A percentile compares a stretch with the other conserved stretches of the same genome.
Conservation (phyloP, 495 filamentous ascomycete species). For the Glarea lozoyensis region DNA sequence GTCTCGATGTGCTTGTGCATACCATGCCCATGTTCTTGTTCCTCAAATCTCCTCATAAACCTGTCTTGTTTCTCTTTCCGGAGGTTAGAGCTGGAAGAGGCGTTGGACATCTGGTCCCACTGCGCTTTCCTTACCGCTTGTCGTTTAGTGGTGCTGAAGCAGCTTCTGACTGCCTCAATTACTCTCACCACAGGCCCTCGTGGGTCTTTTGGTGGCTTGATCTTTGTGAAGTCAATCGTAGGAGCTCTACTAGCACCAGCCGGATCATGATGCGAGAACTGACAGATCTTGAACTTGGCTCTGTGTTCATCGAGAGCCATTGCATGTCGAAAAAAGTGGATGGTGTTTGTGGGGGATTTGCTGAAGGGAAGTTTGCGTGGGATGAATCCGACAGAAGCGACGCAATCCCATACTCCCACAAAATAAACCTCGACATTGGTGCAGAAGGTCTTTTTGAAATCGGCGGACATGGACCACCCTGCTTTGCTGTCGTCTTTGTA, state of each 20-base stretch:
- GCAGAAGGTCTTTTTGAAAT: slow-evolving; percentile 34
- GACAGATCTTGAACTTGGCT: slow-evolving; percentile 30
- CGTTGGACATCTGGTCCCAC: not conserved
- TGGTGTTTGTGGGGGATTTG: slow-evolving; percentile 26
- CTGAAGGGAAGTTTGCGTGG: slow-evolving; percentile 29
- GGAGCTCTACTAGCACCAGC: not conserved
- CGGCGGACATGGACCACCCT: slow-evolving; percentile 26
- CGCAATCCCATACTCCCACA: slow-evolving; percentile 31
- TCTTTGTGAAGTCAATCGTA: not conserved
- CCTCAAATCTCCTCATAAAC: slow-evolving; percentile 12
- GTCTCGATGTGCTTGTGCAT: slow-evolving; percentile 14
- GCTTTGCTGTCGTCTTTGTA: slow-evolving; percentile 28
- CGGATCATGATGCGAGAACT: slow-evolving; percentile 22
- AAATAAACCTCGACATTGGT: slow-evolving; percentile 30
- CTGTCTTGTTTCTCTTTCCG: slow-evolving; percentile 6
- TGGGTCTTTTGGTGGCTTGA: not conserved
- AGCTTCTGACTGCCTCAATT: not conserved
- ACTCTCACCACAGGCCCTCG: not conserved
- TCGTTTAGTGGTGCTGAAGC: not conserved
- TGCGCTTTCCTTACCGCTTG: not conserved
- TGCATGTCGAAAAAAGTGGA: slow-evolving; percentile 29
- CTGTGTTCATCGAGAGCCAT: slow-evolving; percentile 31
- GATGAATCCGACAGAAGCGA: slow-evolving; percentile 31
- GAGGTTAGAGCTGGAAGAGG: not conserved
- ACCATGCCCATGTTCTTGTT: slow-evolving; percentile 12